A percentile compares a stretch with the other conserved stretches of the same genome.
Evolutionary conservation across 345 rosid species (phyloP).

Genomic region (Mangifera indica): DNA sequence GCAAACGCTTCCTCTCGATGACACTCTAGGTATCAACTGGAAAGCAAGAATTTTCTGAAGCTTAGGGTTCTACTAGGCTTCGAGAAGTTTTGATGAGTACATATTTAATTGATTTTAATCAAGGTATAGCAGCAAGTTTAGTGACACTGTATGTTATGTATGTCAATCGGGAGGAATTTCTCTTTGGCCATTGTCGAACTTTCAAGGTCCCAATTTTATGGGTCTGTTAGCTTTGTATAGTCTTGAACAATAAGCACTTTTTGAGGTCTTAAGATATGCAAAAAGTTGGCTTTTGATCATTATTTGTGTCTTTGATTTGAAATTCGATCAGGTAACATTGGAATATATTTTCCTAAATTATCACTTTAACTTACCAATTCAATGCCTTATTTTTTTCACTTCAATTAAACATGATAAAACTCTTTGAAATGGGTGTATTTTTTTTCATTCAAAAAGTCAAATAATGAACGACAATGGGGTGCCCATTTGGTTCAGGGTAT

Average conservation of each 20-base stretch:
- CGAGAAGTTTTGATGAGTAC: conserved; percentile 31
- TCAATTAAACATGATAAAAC: no score
- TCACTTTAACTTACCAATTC: no score
- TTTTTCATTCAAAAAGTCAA: no score
- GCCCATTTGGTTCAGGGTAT: no score
- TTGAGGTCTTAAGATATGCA: not conserved
- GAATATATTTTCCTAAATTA: no score
- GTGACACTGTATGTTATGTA: not conserved
- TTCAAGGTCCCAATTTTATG: not conserved
- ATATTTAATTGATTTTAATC: conserved; percentile 35
- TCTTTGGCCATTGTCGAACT: not conserved
- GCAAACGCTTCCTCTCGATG: not conserved
- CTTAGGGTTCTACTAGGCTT: conserved; percentile 16
- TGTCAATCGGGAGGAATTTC: conserved; percentile 5
- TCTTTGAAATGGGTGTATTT: no score
- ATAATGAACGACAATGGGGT: no score
- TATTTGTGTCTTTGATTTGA: not conserved
- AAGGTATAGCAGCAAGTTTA: conserved; percentile 20
- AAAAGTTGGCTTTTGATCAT: not conserved
- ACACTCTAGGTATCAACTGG: not conserved
- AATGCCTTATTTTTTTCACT: no score
- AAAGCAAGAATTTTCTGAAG: conserved; percentile 15
- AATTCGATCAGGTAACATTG: no score
- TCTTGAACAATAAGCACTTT: conserved; percentile 8
- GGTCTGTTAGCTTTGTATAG: conserved; percentile 25